Evolutionary conservation across 768 basidiomycete genomes (phyloP).

Genomic region (Boletus eberwhitei): DNA sequence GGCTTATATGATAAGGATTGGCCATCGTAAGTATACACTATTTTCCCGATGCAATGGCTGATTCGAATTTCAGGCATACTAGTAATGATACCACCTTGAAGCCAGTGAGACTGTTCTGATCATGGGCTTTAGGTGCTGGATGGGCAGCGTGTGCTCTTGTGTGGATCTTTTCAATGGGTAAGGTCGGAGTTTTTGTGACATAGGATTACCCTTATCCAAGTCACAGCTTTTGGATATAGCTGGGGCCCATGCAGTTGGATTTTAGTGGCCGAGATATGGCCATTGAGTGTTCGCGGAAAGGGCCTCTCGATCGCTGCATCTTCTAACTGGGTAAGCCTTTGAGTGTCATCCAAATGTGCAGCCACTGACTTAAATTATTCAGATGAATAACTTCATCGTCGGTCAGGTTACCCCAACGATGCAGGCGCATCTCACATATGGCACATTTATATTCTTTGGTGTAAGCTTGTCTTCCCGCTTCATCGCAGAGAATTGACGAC

Average conservation of each 20-base stretch:
- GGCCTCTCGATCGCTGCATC: conserved; percentile 73
- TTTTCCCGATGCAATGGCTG: not conserved
- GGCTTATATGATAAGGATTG: conserved; percentile 58
- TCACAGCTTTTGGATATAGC: conserved; percentile 62
- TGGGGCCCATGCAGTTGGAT: conserved; percentile 84
- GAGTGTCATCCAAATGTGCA: not conserved
- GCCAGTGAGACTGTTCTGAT: not conserved
- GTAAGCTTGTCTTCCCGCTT: conserved; percentile 32
- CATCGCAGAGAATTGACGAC: not conserved
- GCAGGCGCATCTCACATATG: conserved; percentile 60
- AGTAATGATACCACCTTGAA: not conserved
- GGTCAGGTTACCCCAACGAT: conserved; percentile 64
- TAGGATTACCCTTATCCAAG: not conserved
- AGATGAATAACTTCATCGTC: conserved; percentile 75
- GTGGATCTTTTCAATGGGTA: conserved; percentile 72
- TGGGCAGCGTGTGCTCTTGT: conserved; percentile 70
- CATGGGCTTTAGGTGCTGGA: conserved; percentile 48
- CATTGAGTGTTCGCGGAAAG: conserved; percentile 69
- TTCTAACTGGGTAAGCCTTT: conserved; percentile 60
- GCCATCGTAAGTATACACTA: conserved; percentile 35
- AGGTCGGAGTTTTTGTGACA: conserved; percentile 6
- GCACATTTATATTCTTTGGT: conserved; percentile 77
- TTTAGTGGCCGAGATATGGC: conserved; percentile 72
- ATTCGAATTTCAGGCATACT: not conserved
- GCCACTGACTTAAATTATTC: conserved; percentile 3